Evolutionary conservation across 176 grass and related monocot genomes (phyloP), one percentile per base, ranked within the genome.

Genomic region (Saccharum spontaneum): DNA sequence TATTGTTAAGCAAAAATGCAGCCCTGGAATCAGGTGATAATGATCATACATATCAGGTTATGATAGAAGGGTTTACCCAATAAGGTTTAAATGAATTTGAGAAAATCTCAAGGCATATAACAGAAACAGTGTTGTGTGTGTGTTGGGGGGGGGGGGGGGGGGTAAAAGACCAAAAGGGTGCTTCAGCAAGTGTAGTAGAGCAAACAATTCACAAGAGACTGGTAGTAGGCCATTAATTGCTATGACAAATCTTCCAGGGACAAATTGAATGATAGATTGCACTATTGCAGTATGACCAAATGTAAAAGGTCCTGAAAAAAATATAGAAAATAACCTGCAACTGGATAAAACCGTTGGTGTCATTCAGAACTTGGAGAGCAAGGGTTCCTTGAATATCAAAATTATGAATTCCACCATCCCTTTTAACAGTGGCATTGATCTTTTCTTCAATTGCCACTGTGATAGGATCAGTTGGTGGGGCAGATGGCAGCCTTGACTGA

Each of bases 311-410:
- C 11, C 24, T 57, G 13, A 62, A 36, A 70, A 38, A 66, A 69
- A 80, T 50, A 76, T 75, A 79, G 85, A 62, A 76, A 90, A 87
- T 80, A 71, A 97, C 94, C 94, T 97, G 92, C 73, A 97, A 79
- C 73, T 97, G 95, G 39, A 97, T 90, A 73, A 92, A 97, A 74
- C 95, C 95, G 81, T 88, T 85, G 44, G 84, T 83, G 38, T 91
- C 84, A 73, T 92, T 89, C 65, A 94, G 86, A 87, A 97, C 82
- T 87, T 97, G 95, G 57, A 97, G 95, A 72, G 95, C 93, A 68
- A 97, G 92, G 54, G 90, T 91, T 91, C 92, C 95, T 83, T 94
- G 95, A 77, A 97, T 66, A 92, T 94, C 90, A 82, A 97, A 92
- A 84, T 87, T 97, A 84, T 66, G 78, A 71, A 97, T 67, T 49